Base-by-base conservation (phyloP, 2,329 filamentous ascomycete species). In the Dactylella cylindrospora region DNA sequence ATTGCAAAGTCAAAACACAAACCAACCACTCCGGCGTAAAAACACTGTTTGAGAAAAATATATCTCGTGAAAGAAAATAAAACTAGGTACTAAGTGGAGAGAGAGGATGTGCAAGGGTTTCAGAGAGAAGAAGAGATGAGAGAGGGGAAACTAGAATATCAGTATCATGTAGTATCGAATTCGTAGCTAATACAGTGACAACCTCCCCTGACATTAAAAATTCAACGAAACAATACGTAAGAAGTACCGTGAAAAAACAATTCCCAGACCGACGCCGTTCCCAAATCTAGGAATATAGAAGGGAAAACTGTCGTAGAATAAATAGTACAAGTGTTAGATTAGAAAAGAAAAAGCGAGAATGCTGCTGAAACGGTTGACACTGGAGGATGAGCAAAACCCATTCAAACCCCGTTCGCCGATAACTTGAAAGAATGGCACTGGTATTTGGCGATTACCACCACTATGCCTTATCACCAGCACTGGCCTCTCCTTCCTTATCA, bases 201-300 rank as follows among this genome's bases (percentile, higher is more conserved):
- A n/a, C n/a, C n/a, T n/a, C n/a, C n/a, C n/a, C n/a, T n/a, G n/a
- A n/a, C n/a, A n/a, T n/a, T n/a, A n/a, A n/a, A n/a, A n/a, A 3
- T 9, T 23, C 38, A 22, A 41, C 13, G 3, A 38, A 7, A 15
- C 12, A 35, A 12, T 12, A 35, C 5, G 19, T 13, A 35, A n/a
- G 36, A 10, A 13, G n/a, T 35, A 25, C 10, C 23, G 4, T 28
- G 36, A 15, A 3, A 35, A 20, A 46, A 46, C 5, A 38, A 51
- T 33, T 13, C 49, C 39, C 49, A 52, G 38, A 52, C 44, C 28
- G 49, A 52, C 49, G 49, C 49, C 49, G 31, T 52, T 43, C 49
- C 49, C 32, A 44, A 43, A 19, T 44, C 38, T 43, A 36, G 25
- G 49, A 39, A 52, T 44, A 44, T 22, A 6, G 31, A 38, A 36